phyloP scores from a whole-genome alignment of 2,329 filamentous ascomycete genomes.

The Ophiostoma himal-ulmi region DNA sequence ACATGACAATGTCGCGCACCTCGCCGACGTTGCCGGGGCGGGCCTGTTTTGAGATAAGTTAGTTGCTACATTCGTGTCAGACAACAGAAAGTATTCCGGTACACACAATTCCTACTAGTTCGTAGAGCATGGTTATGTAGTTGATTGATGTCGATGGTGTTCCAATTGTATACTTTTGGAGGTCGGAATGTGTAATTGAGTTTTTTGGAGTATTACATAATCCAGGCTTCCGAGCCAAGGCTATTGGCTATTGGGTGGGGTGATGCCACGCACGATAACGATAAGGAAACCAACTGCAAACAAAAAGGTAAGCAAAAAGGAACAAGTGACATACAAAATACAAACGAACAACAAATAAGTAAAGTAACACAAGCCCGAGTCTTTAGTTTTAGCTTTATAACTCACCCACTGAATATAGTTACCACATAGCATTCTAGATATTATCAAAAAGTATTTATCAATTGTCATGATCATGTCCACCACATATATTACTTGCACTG shows the following conservation, averaged over 20 bases:
- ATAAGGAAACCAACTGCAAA: background rate
- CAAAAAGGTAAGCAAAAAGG: background rate
- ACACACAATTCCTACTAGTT: conserved; percentile 89
- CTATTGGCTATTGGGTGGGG: background rate
- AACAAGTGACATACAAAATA: background rate
- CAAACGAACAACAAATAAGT: background rate
- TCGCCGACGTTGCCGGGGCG: conserved; percentile 83
- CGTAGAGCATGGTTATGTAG: conserved; percentile 71
- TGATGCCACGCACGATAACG: background rate
- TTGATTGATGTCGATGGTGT: background rate
- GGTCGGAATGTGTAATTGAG: conserved; percentile 1
- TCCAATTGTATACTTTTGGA: background rate
- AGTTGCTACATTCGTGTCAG: background rate
- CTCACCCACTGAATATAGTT: background rate
- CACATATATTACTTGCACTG: background rate
- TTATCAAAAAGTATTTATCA: background rate
- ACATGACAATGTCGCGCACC: conserved; percentile 92
- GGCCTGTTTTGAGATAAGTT: conserved; percentile 54
- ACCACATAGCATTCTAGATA: background rate
- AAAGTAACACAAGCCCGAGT: background rate
- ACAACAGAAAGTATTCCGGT: background rate
- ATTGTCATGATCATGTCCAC: background rate
- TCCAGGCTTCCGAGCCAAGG: background rate
- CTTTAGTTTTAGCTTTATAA: background rate
- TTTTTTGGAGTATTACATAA: conserved; percentile 7